Evolutionary conservation across 1,284 basidiomycete species (phyloP), one percentile per base, ranked within the genome.

Genomic region (Leccinum discolor): DNA sequence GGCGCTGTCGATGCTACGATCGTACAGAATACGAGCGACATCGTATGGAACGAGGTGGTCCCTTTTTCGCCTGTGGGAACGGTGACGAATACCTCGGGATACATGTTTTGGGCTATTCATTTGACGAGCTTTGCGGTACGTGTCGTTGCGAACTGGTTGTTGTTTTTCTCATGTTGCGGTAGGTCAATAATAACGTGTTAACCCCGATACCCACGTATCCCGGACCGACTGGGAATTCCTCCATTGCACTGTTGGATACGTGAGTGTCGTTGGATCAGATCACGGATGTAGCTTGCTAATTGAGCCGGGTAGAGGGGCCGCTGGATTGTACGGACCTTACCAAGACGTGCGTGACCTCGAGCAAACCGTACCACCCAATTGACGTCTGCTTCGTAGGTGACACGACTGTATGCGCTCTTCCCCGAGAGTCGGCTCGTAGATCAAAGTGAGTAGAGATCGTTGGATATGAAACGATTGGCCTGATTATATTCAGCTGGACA

Each of bases 251-350:
- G 59, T 81, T 96, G 64, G 94, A 96, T 74, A 82, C 90, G 85
- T 92, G 68, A 68, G 89, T 80, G 29, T 59, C 26, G n/a, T 59
- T 54, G 11, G 44, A 59, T 63, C 29, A 11, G 57, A 52, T 54
- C 62, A 8, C 58, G 44, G 29, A 32, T 62, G 29, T 60, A 35
- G 44, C 50, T 21, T 26, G 11, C 59, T 70, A 44, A 65, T 42
- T 12, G 65, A 60, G 12, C 54, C 65, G 66, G 54, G 56, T 68
- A 93, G 92, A 62, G 94, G 94, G 16, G 85, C 89, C 12, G 80
- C 86, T 60, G 94, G 93, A 3, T 86, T 96, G 57, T 92, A 88
- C 72, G 94, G 93, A 1, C 93, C 94, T 8, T 89, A 88, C 71
- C 85, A 88, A 75, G 93, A 95, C 77, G 91, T 92, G 71, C 67